Evolutionary conservation across 495 filamentous ascomycete species (phyloP).

Genomic region (Thozetella sp.): DNA sequence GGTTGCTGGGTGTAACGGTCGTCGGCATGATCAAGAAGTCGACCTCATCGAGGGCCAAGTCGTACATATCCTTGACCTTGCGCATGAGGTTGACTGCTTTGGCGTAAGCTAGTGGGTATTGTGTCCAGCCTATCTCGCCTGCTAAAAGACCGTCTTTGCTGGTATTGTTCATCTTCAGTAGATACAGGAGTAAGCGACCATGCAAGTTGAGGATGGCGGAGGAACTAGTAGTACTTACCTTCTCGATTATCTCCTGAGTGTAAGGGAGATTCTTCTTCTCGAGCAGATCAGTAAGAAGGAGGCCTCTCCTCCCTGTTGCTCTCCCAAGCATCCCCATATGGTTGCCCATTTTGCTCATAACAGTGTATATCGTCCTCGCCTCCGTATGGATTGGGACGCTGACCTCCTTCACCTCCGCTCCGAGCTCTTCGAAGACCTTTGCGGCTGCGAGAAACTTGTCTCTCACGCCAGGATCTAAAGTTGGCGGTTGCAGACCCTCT

Average conservation of each 20-base stretch:
- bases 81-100: neutral
- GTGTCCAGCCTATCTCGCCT: neutral
- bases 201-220: too few species aligned
- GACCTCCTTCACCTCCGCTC: slow-evolving; percentile 52
- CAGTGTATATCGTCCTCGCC: slow-evolving; percentile 39
- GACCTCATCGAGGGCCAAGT: neutral
- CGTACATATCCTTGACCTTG: neutral
- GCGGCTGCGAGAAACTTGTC: slow-evolving; percentile 41
- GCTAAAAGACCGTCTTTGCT: neutral
- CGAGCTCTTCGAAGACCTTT: slow-evolving; percentile 45
- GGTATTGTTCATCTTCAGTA: neutral
- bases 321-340: slow-evolving; percentile 13
- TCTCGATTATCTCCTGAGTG: slow-evolving; percentile 10
- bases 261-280: slow-evolving; percentile 15
- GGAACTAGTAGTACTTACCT: too few species aligned
- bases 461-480: slow-evolving; percentile 42
- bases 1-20: neutral
- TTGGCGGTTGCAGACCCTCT: slow-evolving; percentile 50
- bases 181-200: too few species aligned
- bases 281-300: slow-evolving; percentile 18
- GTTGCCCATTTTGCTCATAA: slow-evolving; percentile 6
- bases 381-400: slow-evolving; percentile 54
- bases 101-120: neutral
- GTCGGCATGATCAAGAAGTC: neutral
- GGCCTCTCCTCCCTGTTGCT: slow-evolving; percentile 15